A percentile compares a stretch with the other conserved stretches of the same genome.
Conservation (phyloP, 352 stramenopile species). For the Phytophthora europaea region DNA sequence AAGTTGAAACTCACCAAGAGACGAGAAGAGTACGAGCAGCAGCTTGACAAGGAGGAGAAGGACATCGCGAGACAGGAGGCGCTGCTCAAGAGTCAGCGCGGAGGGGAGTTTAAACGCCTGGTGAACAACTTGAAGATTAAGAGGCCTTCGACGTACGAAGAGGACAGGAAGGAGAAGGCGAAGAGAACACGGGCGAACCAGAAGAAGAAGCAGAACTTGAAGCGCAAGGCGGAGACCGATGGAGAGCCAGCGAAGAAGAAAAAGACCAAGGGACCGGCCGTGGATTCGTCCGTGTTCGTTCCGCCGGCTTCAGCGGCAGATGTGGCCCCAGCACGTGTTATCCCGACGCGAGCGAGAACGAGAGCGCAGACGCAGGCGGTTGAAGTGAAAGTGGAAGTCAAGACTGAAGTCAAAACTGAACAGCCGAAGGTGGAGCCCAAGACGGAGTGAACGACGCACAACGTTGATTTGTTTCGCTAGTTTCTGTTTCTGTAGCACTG, state of each 20-base stretch:
- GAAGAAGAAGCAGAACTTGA: constrained; percentile 11
- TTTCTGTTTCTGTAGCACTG: not conserved
- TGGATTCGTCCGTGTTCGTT: constrained; percentile 27
- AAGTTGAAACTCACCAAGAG: constrained; percentile 40
- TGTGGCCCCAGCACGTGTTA: constrained; percentile 10
- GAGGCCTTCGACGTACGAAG: constrained; percentile 14
- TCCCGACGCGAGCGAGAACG: constrained; percentile 24
- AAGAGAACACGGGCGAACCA: constrained; percentile 1
- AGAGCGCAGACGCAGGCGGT: constrained; percentile 9
- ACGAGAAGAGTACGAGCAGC: constrained; percentile 42
- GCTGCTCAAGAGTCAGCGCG: constrained; percentile 29
- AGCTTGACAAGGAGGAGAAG: constrained; percentile 39
- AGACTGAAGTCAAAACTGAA: constrained; percentile 10
- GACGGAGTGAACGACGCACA: not conserved
- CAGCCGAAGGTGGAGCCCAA: constrained; percentile 21
- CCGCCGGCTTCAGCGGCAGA: constrained; percentile 17
- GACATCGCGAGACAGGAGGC: constrained; percentile 20
- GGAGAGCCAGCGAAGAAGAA: constrained; percentile 20
- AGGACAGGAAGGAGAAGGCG: constrained; percentile 16
- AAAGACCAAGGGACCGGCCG: constrained; percentile 17
- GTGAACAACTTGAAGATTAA: constrained; percentile 38
- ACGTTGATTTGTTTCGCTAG: not conserved
- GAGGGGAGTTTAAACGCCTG: constrained; percentile 18
- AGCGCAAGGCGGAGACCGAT: constrained; percentile 14
- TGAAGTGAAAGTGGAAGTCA: constrained; percentile 22